phyloP scores from a whole-genome alignment of 1,284 basidiomycete species.

The Pholiota adiposa region DNA sequence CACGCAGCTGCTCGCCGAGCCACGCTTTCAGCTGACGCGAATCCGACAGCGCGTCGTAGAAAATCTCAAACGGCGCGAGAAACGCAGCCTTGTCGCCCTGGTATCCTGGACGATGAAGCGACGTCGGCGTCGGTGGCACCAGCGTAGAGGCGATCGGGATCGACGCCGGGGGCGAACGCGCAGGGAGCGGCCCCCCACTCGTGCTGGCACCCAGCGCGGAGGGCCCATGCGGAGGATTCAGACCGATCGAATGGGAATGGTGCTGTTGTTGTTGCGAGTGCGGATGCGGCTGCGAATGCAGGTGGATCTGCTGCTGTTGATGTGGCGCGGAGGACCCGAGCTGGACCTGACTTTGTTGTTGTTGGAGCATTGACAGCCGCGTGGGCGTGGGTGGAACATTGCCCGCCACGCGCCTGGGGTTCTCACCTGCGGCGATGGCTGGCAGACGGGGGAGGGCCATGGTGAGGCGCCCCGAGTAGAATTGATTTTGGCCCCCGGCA shows the following conservation, averaged over 20 bases:
- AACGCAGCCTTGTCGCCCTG: constrained; percentile 72
- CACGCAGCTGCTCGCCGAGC: constrained; percentile 72
- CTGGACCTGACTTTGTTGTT: constrained; percentile 21
- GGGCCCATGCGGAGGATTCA: constrained; percentile 5
- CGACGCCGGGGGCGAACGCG: constrained; percentile 54
- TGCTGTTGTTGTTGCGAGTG: background rate
- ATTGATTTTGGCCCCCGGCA: constrained; percentile 37
- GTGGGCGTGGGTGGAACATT: constrained; percentile 78
- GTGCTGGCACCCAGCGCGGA: constrained; percentile 1
- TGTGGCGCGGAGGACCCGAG: background rate
- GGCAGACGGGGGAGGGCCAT: constrained; percentile 75
- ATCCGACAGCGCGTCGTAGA: constrained; percentile 79
- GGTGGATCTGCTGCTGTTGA: background rate
- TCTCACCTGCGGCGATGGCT: constrained; percentile 47
- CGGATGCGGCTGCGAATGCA: background rate
- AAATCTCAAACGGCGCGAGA: constrained; percentile 74
- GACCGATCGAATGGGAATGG: constrained; percentile 6
- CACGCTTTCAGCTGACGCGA: constrained; percentile 73
- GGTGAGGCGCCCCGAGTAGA: constrained; percentile 38
- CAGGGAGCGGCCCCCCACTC: constrained; percentile 21
- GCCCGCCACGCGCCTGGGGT: constrained; percentile 49
- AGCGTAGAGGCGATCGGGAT: constrained; percentile 64
- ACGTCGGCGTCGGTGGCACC: constrained; percentile 68
- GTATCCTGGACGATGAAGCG: constrained; percentile 61
- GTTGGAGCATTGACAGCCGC: constrained; percentile 50